A percentile compares a stretch with the other conserved stretches of the same genome.
These are phyloP conservation scores for Petrea volubilis DNA, from an alignment of 257 asterid species.

Conservation along the genomic window DNA sequence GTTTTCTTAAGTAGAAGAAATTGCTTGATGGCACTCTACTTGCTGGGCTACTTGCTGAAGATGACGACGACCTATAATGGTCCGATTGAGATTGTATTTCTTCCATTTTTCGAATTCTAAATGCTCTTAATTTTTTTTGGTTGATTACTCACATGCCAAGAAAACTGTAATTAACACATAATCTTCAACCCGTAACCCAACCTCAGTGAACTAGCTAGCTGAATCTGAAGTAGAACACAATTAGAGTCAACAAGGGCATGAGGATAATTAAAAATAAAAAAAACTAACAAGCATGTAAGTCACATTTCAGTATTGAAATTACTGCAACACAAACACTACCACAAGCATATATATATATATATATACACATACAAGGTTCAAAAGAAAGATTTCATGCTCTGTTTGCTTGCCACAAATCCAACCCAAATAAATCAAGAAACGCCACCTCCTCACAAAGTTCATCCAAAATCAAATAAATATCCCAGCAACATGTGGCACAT, in stretches of 20 bases:
- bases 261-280: background rate
- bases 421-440: conserved; percentile 3
- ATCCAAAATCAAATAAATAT: conserved; percentile 2
- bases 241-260: background rate
- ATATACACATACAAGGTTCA: background rate
- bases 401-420: conserved; percentile 5
- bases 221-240: conserved; percentile 28
- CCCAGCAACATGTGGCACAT: conserved; percentile 1
- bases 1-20: conserved; percentile 89
- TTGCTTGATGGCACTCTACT: conserved; percentile 94
- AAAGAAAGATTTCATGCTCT: background rate
- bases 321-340: background rate
- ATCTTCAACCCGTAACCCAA: conserved; percentile 2
- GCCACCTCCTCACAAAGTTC: conserved; percentile 5
- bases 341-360: no score
- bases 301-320: background rate
- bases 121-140: conserved; percentile 2
- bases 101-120: conserved; percentile 55
- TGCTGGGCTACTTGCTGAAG: conserved; percentile 96
- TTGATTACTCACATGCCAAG: conserved; percentile 19
- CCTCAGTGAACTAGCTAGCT: conserved; percentile 5
- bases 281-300: no score
- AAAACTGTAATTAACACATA: background rate
- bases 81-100: conserved; percentile 96
- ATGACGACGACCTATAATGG: conserved; percentile 91